These are phyloP conservation scores for Ganoderma meredithae DNA, from an alignment of 1,284 basidiomycete genomes.

Conservation along the genomic window DNA sequence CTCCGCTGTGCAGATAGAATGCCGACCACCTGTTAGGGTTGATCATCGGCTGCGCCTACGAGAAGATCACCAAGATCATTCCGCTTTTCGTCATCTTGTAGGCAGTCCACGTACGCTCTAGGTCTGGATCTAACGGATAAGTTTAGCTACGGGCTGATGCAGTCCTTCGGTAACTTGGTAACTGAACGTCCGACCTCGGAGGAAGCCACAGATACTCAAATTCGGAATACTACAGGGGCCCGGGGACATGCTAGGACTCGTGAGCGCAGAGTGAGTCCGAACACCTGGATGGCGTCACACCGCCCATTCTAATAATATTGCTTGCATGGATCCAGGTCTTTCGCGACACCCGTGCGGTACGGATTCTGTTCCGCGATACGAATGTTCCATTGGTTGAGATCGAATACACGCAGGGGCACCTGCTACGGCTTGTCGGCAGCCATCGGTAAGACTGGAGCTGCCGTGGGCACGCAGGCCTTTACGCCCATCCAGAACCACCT, in stretches of 20 bases:
- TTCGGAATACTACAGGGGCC: slow-evolving; percentile 57
- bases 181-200: slow-evolving; percentile 12
- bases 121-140: slow-evolving; percentile 24
- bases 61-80: slow-evolving; percentile 70
- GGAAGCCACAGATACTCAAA: slow-evolving; percentile 14
- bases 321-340: slow-evolving; percentile 52
- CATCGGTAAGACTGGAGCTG: slow-evolving; percentile 80
- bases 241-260: slow-evolving; percentile 76
- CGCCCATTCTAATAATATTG: slow-evolving; percentile 21
- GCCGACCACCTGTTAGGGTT: slow-evolving; percentile 47
- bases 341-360: slow-evolving; percentile 72
- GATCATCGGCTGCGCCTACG: slow-evolving; percentile 72
- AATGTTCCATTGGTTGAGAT: slow-evolving; percentile 2
- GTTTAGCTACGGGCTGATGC: slow-evolving; percentile 70
- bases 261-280: slow-evolving; percentile 65
- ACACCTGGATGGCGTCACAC: background rate
- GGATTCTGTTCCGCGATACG: slow-evolving; percentile 1
- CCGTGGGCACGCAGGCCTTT: slow-evolving; percentile 79
- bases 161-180: slow-evolving; percentile 73
- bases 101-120: slow-evolving; percentile 37
- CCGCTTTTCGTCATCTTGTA: slow-evolving; percentile 75
- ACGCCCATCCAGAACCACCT: slow-evolving; percentile 76
- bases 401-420: slow-evolving; percentile 56
- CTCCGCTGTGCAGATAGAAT: slow-evolving; percentile 9
- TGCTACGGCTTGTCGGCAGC: slow-evolving; percentile 78